Evolutionary conservation across 306 rosid species (phyloP), one percentile per base, ranked within the genome.

Genomic region (Cucurbita argyrosperma): DNA sequence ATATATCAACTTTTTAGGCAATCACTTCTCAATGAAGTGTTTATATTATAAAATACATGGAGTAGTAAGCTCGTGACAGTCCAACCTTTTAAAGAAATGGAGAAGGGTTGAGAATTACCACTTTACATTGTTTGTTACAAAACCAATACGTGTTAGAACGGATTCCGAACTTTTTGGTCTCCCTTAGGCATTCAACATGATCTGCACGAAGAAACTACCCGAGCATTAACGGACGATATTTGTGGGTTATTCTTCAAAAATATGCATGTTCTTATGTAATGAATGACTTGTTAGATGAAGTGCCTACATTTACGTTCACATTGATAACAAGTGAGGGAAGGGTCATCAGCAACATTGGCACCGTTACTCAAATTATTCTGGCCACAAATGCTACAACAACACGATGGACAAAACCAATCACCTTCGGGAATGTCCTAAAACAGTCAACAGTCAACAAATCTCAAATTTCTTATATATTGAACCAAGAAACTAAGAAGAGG

Each of bases 351-450:
- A 10, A 57, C 58, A 78, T 82, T 91, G 57, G n/a, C 55, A 50
- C 70, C 76, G 56, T 74, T 79, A 77, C 40, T 80, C 54, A 77
- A 79, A 63, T 85, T 82, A 43, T 76, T 76, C 78, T 76, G 78
- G 68, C 80, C 80, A 80, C 98, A 94, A 78, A 85, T 77, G 75
- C 84, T 85, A 40, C 98, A 93, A 45, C 87, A 45, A 71, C 98
- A 93, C 6, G 96, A 85, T 77, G 94, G 90, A 54, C 98, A 90
- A 85, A 86, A 90, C 97, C 97, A 93, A 45, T 90, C 90, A 63
- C 98, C 97, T 14, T 80, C 86, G 15, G 98, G 98, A 77, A 86
- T 69, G 47, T 86, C 89, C 97, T 93, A 74, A 47, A 72, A 62
- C 79, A 69, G 72, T 35, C 74, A 84, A 77, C 50, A 78, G 71